Conservation (phyloP, 2,329 filamentous ascomycete species). For the Ophiostoma novo-ulmi region DNA sequence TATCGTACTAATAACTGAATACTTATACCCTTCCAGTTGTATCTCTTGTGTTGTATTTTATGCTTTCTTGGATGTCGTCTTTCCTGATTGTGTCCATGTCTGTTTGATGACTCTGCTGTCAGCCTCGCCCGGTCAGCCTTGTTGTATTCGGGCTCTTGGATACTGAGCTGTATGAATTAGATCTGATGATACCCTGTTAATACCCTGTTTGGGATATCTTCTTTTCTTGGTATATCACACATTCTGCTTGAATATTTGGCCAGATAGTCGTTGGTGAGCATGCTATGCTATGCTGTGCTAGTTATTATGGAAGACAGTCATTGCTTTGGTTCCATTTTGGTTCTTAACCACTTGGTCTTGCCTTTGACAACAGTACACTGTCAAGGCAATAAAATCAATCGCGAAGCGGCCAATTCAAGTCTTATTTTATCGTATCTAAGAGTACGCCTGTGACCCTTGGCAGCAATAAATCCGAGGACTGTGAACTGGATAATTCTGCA, state of each 20-base stretch:
- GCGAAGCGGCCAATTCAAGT: too few relatives aligned
- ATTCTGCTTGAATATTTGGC: not conserved
- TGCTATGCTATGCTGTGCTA: not conserved
- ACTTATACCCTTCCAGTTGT: not conserved
- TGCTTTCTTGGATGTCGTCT: not conserved
- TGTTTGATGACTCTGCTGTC: too few relatives aligned
- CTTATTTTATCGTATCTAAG: too few relatives aligned
- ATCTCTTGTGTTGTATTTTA: not conserved
- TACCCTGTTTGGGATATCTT: not conserved
- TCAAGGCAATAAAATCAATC: too few relatives aligned
- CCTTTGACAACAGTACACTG: not conserved
- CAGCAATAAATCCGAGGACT: too few relatives aligned
- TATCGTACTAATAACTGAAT: not conserved
- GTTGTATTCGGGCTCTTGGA: too few relatives aligned
- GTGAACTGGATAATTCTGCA: too few relatives aligned
- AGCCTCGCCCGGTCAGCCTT: too few relatives aligned
- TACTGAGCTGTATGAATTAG: too few relatives aligned
- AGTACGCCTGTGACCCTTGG: too few relatives aligned
- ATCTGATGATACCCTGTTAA: too few relatives aligned
- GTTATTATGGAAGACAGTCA: not conserved
- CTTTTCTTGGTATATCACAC: not conserved
- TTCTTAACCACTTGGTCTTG: not conserved
- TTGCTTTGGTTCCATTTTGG: not conserved
- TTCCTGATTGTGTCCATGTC: too few relatives aligned
- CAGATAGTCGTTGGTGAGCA: not conserved